Evolutionary conservation across 768 basidiomycete species (phyloP).

Genomic region (Lyophyllum shimeji): DNA sequence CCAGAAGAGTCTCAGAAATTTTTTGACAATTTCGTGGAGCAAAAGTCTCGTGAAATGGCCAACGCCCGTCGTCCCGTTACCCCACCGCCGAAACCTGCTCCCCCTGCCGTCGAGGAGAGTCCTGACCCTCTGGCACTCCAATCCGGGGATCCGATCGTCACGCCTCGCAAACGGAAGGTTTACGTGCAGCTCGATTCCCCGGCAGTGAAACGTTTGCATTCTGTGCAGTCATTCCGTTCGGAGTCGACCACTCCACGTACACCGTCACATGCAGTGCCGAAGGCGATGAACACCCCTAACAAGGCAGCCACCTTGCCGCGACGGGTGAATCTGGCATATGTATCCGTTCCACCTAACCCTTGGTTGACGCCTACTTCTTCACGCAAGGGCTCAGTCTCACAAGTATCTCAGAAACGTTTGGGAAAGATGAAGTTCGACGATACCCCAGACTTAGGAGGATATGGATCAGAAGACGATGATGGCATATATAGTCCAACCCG

Average conservation of each 20-base stretch:
- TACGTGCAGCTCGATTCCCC: slow-evolving; percentile 61
- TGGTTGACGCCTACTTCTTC: slow-evolving; percentile 46
- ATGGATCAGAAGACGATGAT: slow-evolving; percentile 52
- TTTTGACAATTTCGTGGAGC: slow-evolving; percentile 65
- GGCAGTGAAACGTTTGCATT: slow-evolving; percentile 56
- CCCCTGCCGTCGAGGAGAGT: slow-evolving; percentile 37
- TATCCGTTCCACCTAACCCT: slow-evolving; percentile 44
- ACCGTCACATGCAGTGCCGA: slow-evolving; percentile 16
- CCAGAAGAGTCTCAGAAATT: slow-evolving; percentile 63
- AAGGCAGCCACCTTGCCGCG: slow-evolving; percentile 30
- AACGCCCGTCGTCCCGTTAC: slow-evolving; percentile 22
- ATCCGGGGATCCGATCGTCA: slow-evolving; percentile 32
- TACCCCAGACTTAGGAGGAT: slow-evolving; percentile 53
- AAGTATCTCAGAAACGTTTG: slow-evolving; percentile 15
- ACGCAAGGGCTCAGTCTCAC: slow-evolving; percentile 23
- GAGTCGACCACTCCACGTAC: slow-evolving; percentile 29
- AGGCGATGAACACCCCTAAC: slow-evolving; percentile 15
- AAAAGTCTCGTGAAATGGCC: slow-evolving; percentile 47
- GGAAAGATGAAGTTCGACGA: slow-evolving; percentile 31
- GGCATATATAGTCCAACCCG: slow-evolving; percentile 27
- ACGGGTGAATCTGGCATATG: slow-evolving; percentile 42
- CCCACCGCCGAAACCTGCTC: slow-evolving; percentile 18
- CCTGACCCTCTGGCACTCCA: slow-evolving; percentile 57
- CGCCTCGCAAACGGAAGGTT: slow-evolving; percentile 73
- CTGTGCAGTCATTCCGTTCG: slow-evolving; percentile 25